Percentiles rank a stretch among this genome's conserved stretches.
Evolutionary conservation across 2,329 filamentous ascomycete genomes (phyloP).

Genomic region (Massarina eburnea): DNA sequence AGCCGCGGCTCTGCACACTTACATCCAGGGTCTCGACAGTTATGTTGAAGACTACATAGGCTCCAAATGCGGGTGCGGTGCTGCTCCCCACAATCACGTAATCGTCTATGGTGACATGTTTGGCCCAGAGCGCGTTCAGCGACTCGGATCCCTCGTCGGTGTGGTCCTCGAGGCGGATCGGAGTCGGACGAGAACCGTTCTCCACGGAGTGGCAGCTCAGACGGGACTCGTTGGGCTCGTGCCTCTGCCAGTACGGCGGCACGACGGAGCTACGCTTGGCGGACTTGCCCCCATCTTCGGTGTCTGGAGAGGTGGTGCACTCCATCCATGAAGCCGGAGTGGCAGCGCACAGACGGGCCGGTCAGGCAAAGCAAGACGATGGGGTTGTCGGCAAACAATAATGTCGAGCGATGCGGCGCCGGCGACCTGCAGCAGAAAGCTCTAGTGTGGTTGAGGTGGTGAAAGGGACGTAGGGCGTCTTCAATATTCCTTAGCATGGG

Average conservation of each 20-base stretch:
- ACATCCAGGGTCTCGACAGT: conserved; percentile 83
- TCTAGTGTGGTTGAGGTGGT: conserved; percentile 3
- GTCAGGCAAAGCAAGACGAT: conserved; percentile 4
- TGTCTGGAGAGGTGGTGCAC: conserved; percentile 27
- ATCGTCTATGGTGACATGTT: conserved; percentile 62
- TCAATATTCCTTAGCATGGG: too few species aligned
- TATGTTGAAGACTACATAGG: conserved; percentile 95
- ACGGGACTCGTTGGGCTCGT: conserved; percentile 42
- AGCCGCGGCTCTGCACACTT: conserved; percentile 38
- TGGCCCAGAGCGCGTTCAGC: conserved; percentile 62
- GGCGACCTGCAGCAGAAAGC: conserved; percentile 1
- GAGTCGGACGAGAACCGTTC: conserved; percentile 36
- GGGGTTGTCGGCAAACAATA: too few species aligned
- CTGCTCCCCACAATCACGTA: conserved; percentile 63
- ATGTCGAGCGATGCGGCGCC: background rate
- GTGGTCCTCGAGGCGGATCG: conserved; percentile 66
- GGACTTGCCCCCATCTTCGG: conserved; percentile 12
- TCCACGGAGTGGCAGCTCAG: conserved; percentile 39
- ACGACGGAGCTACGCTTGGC: conserved; percentile 40
- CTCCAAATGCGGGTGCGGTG: conserved; percentile 63
- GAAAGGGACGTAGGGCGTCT: too few species aligned
- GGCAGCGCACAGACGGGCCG: conserved; percentile 17
- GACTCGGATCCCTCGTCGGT: conserved; percentile 61
- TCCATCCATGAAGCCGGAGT: conserved; percentile 45
- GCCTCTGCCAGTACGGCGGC: conserved; percentile 52